Evolutionary conservation across 2,329 filamentous ascomycete genomes (phyloP).

Genomic region (Microcyclospora tardicrescens): DNA sequence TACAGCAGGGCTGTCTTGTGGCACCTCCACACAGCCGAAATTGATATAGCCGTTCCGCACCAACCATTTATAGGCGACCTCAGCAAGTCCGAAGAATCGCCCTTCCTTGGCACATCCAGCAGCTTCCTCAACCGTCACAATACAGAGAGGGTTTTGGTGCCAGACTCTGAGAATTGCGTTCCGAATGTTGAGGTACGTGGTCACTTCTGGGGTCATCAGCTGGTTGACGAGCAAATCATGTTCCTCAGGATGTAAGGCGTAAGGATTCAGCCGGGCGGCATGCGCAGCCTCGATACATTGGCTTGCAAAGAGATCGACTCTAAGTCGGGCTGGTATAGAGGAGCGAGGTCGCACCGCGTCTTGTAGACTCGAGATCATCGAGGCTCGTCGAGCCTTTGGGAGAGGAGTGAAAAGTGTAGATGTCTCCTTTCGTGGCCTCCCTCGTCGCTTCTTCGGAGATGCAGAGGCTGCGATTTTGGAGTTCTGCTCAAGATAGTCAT

Average conservation of each 20-base stretch:
- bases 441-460: conserved; percentile 16
- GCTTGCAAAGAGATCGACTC: conserved; percentile 67
- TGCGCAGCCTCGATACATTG: conserved; percentile 86
- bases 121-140: background rate
- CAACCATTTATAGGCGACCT: conserved; percentile 85
- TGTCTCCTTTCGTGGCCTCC: conserved; percentile 19
- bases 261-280: conserved; percentile 78
- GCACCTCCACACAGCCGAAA: conserved; percentile 77
- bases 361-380: conserved; percentile 13
- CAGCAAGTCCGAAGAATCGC: conserved; percentile 80
- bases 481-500: background rate
- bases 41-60: conserved; percentile 89
- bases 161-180: conserved; percentile 88
- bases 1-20: conserved; percentile 19
- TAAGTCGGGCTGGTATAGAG: conserved; percentile 67
- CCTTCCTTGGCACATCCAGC: conserved; percentile 51
- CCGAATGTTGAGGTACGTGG: conserved; percentile 87
- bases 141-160: conserved; percentile 65
- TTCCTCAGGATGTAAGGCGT: conserved; percentile 73
- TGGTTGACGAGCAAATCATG: conserved; percentile 68
- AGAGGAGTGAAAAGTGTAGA: conserved; percentile 5
- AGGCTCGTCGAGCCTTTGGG: conserved; percentile 11
- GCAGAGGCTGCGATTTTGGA: background rate
- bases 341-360: conserved; percentile 32
- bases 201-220: conserved; percentile 79